These are phyloP conservation scores for Leishmania turanica DNA, from an alignment of 208 protist species.

Conservation along the genomic window DNA sequence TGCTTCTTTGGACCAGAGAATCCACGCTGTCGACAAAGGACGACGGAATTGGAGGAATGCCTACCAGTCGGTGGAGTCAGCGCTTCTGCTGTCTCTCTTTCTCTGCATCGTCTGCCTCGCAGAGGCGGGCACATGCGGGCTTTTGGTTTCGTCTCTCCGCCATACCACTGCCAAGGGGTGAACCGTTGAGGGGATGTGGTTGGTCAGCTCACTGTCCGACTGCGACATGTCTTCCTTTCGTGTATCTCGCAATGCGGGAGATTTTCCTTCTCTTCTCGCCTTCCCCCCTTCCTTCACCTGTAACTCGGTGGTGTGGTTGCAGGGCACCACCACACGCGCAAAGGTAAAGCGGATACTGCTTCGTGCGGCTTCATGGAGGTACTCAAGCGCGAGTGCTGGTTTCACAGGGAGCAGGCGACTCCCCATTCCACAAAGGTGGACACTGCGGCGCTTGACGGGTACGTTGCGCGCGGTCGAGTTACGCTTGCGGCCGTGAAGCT, in stretches of 20 bases:
- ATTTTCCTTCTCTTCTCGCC: background rate
- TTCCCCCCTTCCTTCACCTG: background rate
- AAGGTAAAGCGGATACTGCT: background rate
- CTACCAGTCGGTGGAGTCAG: background rate
- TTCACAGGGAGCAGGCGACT: constrained; percentile 17
- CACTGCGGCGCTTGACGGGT: constrained; percentile 22
- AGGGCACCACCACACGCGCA: background rate
- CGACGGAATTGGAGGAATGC: background rate
- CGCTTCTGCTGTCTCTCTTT: background rate
- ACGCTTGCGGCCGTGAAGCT: constrained; percentile 16
- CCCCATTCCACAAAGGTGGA: constrained; percentile 20
- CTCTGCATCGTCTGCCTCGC: background rate
- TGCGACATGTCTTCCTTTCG: background rate
- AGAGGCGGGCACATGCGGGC: background rate
- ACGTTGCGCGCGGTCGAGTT: constrained; percentile 43
- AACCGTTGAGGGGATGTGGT: background rate
- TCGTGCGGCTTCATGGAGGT: constrained; percentile 26
- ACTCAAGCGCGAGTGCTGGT: constrained; percentile 39
- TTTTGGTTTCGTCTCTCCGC: background rate
- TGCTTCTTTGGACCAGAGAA: background rate
- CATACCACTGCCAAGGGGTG: background rate
- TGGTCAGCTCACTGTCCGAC: too few relatives aligned
- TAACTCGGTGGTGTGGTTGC: background rate
- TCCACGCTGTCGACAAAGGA: background rate
- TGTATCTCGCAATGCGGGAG: too few relatives aligned